Evolutionary conservation across 2,329 filamentous ascomycete genomes (phyloP).

Genomic region (Grosmannia penicillata): DNA sequence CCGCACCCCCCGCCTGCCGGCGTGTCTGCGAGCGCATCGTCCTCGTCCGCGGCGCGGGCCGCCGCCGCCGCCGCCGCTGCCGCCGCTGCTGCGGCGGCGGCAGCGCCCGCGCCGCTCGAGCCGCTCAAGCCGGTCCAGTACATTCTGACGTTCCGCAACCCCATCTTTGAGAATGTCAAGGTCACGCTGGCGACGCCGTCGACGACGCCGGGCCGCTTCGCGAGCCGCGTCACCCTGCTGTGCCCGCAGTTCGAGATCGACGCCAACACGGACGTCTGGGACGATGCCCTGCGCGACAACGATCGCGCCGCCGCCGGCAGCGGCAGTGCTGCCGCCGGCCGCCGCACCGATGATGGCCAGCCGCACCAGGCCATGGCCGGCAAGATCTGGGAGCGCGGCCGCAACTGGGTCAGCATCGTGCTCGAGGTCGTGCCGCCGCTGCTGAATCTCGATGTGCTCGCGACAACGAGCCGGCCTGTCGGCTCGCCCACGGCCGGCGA

Average conservation of each 20-base stretch:
- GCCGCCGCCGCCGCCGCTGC: constrained; percentile 9
- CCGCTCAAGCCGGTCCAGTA: constrained; percentile 58
- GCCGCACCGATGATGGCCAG: constrained; percentile 20
- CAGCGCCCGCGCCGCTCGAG: constrained; percentile 20
- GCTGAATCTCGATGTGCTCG: constrained; percentile 25
- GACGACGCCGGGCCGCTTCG: constrained; percentile 60
- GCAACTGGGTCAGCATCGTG: constrained; percentile 91
- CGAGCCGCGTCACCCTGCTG: constrained; percentile 73
- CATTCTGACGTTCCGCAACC: constrained; percentile 81
- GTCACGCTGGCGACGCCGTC: constrained; percentile 78
- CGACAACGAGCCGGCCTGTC: constrained; percentile 13
- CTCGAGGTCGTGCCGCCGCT: constrained; percentile 69
- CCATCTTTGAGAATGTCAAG: constrained; percentile 79
- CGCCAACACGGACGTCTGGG: constrained; percentile 76
- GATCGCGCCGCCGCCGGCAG: constrained; percentile 13
- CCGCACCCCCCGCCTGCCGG: neutral
- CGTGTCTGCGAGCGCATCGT: neutral
- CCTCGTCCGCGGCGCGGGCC: constrained; percentile 10
- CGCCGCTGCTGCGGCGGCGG: constrained; percentile 3
- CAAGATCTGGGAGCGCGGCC: constrained; percentile 88
- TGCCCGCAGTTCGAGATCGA: constrained; percentile 92
- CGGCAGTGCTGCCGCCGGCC: constrained; percentile 22
- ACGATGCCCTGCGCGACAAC: constrained; percentile 63
- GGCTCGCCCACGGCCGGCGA: constrained; percentile 14
- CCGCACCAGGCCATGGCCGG: constrained; percentile 63